Percentiles rank a stretch among this genome's conserved stretches.
Conservation (phyloP, 2,329 filamentous ascomycete species). For the Phaeosphaeria sp. region DNA sequence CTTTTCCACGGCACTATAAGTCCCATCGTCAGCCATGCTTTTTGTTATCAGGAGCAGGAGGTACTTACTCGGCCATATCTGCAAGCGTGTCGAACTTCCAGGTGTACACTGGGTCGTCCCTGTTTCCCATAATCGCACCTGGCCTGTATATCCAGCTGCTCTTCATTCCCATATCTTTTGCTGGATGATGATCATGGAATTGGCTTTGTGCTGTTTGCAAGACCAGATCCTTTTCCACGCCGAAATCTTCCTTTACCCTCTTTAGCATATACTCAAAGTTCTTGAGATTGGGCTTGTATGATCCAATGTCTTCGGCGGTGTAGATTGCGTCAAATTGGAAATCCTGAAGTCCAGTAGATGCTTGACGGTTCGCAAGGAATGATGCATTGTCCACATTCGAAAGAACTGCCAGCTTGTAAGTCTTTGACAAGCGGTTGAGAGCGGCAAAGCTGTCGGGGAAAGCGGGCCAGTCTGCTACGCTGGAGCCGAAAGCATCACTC, state of each 20-base stretch:
- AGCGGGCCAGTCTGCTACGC: constrained; percentile 61
- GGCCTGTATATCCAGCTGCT: constrained; percentile 70
- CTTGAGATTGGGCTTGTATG: constrained; percentile 69
- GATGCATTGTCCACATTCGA: constrained; percentile 65
- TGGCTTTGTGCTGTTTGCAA: constrained; percentile 74
- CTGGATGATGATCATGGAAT: constrained; percentile 71
- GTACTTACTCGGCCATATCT: constrained; percentile 61
- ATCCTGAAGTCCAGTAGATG: constrained; percentile 56
- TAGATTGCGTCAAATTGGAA: constrained; percentile 68
- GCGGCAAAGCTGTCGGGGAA: constrained; percentile 65
- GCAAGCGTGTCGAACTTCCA: constrained; percentile 66
- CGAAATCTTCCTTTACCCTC: constrained; percentile 61
- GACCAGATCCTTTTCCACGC: constrained; percentile 62
- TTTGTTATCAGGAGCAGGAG: not conserved
- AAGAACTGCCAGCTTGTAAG: constrained; percentile 66
- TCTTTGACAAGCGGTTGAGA: constrained; percentile 55
- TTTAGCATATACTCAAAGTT: constrained; percentile 73
- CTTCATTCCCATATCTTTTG: constrained; percentile 64
- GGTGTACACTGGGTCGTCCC: constrained; percentile 48
- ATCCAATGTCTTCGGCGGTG: constrained; percentile 74
- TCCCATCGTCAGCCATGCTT: not conserved
- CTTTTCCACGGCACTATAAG: constrained; percentile 52
- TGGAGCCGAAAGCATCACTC: constrained; percentile 58
- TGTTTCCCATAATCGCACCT: constrained; percentile 54
- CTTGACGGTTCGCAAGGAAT: constrained; percentile 56